These are phyloP conservation scores for Pyrus communis DNA, from an alignment of 306 rosid species.

Conservation along the genomic window DNA sequence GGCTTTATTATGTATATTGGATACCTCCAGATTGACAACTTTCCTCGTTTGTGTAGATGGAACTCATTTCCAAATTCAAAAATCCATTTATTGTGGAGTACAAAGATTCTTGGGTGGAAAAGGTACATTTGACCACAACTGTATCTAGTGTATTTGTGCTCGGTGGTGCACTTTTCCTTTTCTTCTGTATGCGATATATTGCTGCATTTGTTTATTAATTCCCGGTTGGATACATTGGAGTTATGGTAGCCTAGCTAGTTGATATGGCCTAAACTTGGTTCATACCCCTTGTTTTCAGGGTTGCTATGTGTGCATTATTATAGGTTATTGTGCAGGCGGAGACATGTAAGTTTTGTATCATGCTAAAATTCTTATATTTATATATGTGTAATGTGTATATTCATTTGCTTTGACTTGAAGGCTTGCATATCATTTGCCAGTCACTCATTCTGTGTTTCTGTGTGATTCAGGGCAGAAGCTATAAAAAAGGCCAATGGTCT, in stretches of 20 bases:
- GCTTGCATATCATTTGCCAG: slow-evolving; percentile 14
- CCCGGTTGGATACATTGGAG: not conserved
- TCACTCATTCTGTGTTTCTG: slow-evolving; percentile 6
- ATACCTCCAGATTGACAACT: not conserved
- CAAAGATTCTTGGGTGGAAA: slow-evolving; percentile 99
- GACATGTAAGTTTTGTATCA: slow-evolving; percentile 65
- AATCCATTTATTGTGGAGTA: slow-evolving; percentile 98
- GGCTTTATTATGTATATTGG: not conserved
- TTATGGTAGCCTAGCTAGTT: slow-evolving; percentile 2
- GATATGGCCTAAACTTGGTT: slow-evolving; percentile 12
- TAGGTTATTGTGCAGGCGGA: slow-evolving; percentile 95
- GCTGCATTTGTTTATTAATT: not conserved
- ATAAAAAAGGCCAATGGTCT: slow-evolving; percentile 68
- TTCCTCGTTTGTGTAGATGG: slow-evolving; percentile 59
- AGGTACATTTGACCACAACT: slow-evolving; percentile 37
- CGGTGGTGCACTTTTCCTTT: not conserved
- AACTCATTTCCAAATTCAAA: slow-evolving; percentile 75
- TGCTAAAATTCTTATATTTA: not conserved
- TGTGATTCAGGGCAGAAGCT: slow-evolving; percentile 80
- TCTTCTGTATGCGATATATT: not conserved
- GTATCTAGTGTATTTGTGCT: not conserved
- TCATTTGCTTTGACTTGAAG: slow-evolving; percentile 18
- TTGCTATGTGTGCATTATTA: slow-evolving; percentile 93
- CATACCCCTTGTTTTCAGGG: slow-evolving; percentile 55
- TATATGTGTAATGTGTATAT: not conserved